Percentiles rank a stretch among this genome's conserved stretches.
These are phyloP conservation scores for Quercus robur DNA, from an alignment of 306 rosid species.

Conservation along the genomic window DNA sequence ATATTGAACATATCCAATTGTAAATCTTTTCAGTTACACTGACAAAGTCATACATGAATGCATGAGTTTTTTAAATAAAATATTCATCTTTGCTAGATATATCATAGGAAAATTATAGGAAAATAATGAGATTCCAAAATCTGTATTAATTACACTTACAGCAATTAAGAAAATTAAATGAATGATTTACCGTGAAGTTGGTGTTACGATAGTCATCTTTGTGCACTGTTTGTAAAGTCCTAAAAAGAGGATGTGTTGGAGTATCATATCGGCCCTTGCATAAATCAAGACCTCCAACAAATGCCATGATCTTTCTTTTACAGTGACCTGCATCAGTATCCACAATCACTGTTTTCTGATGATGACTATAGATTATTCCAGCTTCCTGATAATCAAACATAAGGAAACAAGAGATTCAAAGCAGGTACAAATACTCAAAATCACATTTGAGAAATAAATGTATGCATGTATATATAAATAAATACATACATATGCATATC, in stretches of 20 bases:
- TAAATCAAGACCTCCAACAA: constrained; percentile 92
- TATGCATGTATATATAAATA: neutral
- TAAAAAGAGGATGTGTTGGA: constrained; percentile 60
- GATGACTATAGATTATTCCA: constrained; percentile 85
- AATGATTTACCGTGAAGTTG: constrained; percentile 51
- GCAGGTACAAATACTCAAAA: neutral
- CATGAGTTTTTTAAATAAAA: neutral
- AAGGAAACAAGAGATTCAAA: neutral
- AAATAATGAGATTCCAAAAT: neutral
- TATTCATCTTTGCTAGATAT: neutral
- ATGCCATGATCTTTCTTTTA: constrained; percentile 72
- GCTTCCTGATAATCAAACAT: constrained; percentile 57
- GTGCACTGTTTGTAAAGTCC: constrained; percentile 64
- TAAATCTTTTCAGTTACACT: neutral
- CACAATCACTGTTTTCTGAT: constrained; percentile 90
- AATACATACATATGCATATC: neutral
- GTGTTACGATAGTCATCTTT: constrained; percentile 78
- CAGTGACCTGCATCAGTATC: constrained; percentile 80
- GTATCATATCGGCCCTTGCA: constrained; percentile 83
- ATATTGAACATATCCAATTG: too few relatives aligned
- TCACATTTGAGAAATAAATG: neutral
- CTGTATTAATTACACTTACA: neutral
- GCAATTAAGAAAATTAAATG: constrained; percentile 7
- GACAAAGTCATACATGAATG: neutral
- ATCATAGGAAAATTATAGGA: neutral